A percentile compares a stretch with the other conserved stretches of the same genome.
phyloP scores from a whole-genome alignment of 495 filamentous ascomycete genomes.

The Jackrogersella minutella region DNA sequence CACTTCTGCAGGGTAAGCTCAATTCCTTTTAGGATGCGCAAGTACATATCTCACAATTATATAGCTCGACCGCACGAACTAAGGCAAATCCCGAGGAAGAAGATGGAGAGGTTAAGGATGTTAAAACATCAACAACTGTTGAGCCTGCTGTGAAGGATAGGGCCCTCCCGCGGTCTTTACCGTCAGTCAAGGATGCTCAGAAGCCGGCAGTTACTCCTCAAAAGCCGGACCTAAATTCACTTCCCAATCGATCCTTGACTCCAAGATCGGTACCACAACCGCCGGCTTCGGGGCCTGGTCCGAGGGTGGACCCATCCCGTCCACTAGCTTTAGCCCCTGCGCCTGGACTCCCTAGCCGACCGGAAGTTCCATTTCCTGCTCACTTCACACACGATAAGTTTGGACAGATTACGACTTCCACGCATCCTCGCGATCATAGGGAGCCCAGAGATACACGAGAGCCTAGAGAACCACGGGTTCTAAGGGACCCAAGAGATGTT shows the following conservation, averaged over 20 bases:
- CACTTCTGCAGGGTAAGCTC: slow-evolving; percentile 41
- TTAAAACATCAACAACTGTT: slow-evolving; percentile 46
- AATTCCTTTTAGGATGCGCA: slow-evolving; percentile 11
- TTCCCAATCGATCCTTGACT: slow-evolving; percentile 41
- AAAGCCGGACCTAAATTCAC: slow-evolving; percentile 34
- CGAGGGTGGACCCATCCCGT: slow-evolving; percentile 46
- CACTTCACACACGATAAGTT: slow-evolving; percentile 51
- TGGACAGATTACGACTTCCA: slow-evolving; percentile 45
- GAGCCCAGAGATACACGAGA: slow-evolving; percentile 43
- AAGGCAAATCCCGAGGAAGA: slow-evolving; percentile 67
- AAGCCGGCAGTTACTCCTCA: slow-evolving; percentile 19
- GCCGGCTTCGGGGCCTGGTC: slow-evolving; percentile 22
- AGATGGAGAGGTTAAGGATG: slow-evolving; percentile 81
- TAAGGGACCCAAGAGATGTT: slow-evolving; percentile 42
- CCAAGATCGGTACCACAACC: slow-evolving; percentile 29
- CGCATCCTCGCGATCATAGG: slow-evolving; percentile 48
- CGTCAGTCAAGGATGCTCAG: slow-evolving; percentile 21
- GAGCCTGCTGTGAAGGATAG: slow-evolving; percentile 26
- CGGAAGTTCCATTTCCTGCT: slow-evolving; percentile 53
- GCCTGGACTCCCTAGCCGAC: slow-evolving; percentile 55
- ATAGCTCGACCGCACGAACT: slow-evolving; percentile 45
- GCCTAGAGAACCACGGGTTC: slow-evolving; percentile 45
- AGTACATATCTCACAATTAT: slow-evolving; percentile 39
- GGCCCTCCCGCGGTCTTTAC: slow-evolving; percentile 8
- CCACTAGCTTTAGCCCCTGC: slow-evolving; percentile 49